Evolutionary conservation across 768 basidiomycete species (phyloP).

Genomic region (Boletus sp.): DNA sequence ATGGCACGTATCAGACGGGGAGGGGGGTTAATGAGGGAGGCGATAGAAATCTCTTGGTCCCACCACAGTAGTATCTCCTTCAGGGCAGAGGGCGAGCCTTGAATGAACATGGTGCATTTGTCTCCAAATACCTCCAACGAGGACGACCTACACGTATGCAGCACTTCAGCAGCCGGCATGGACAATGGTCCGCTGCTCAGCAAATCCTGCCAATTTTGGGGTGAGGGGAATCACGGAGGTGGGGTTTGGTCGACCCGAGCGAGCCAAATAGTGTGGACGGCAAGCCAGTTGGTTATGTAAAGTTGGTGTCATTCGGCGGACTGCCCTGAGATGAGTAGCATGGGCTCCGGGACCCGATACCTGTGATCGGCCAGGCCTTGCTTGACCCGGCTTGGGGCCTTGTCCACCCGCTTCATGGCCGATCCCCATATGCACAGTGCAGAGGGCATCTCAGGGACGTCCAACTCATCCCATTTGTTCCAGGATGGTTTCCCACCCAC

Average conservation of each 20-base stretch:
- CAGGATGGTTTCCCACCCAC: not conserved
- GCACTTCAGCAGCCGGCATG: too few species aligned
- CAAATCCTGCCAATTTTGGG: too few species aligned
- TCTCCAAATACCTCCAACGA: slow-evolving; percentile 2
- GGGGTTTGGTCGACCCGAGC: too few species aligned
- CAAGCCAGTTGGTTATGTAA: not conserved
- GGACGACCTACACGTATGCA: not conserved
- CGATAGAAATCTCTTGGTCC: not conserved
- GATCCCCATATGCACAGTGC: not conserved
- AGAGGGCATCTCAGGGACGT: not conserved
- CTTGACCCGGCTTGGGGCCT: not conserved
- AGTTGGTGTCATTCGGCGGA: not conserved
- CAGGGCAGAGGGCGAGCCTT: not conserved
- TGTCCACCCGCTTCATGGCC: not conserved
- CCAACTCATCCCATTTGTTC: not conserved
- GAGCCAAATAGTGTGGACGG: too few species aligned
- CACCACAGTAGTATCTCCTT: not conserved
- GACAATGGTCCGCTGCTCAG: too few species aligned
- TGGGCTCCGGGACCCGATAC: slow-evolving; percentile 10
- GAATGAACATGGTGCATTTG: not conserved
- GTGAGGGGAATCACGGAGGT: too few species aligned
- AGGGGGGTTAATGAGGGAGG: not conserved
- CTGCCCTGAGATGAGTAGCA: not conserved
- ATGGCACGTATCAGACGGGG: slow-evolving; percentile 1
- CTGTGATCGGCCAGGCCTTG: not conserved